Evolutionary conservation across 495 filamentous ascomycete genomes (phyloP), one percentile per base, ranked within the genome.

Genomic region (Podospora conica): DNA sequence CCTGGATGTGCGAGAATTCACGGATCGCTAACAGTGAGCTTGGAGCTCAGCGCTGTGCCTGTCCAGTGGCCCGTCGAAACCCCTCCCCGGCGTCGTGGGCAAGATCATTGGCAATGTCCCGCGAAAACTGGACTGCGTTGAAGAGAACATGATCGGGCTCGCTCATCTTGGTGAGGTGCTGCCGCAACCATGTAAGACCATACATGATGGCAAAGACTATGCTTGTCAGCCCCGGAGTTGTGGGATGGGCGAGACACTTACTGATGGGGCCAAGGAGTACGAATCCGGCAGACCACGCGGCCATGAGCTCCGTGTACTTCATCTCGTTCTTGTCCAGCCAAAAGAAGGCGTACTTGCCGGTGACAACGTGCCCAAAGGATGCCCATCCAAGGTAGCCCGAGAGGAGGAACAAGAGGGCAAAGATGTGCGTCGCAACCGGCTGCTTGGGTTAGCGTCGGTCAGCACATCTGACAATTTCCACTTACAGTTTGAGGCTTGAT

Each of bases 401-500:
- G 58, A 78, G 73, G 6, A 81, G 64, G 53, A 76, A 67, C 20
- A 78, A 69, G 22, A 81, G 71, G 9, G 71, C 75, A 29, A 72
- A 62, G 18, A 80, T 40, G 61, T 83, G 80, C 12, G 67, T 67
- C 8, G 65, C 63, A 11, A 83, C 67, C 11, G 77, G 73, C 80
- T 83, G 40, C 12, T 55, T n/a, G 25, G 12, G 61, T 63, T 9
- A 29, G 18, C 40, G 28, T 22, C 55, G 7, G 8, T 12, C 7
- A n/a, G 9, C 7, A 31, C 11, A n/a, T 5, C 4, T 22, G 40
- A 1, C 9, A 33, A 29, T 10, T 1, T 15, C 9, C 6, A 72
- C 73, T 75, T 69, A 84, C 83, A 29, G 73, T 75, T 65, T 76
- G 80, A 60, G 80, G 79, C 48, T 74, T 80, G 67, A 85, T 81